Percentiles rank a stretch among this genome's conserved stretches.
phyloP scores from a whole-genome alignment of 2,329 filamentous ascomycete species.

The Cephalotrichum gorgonifer region DNA sequence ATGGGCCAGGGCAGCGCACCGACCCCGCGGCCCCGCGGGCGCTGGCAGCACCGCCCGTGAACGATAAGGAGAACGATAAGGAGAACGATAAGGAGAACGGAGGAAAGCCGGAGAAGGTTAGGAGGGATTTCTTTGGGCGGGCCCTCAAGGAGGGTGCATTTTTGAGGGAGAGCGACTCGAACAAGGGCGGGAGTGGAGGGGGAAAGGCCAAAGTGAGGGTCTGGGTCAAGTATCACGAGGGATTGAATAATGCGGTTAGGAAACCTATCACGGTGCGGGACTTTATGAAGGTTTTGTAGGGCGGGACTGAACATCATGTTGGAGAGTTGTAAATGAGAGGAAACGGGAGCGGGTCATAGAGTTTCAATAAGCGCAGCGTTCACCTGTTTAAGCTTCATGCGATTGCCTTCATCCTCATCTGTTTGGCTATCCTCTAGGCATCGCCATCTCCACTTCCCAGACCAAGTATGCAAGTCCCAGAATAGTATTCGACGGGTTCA shows the following conservation, averaged over 20 bases:
- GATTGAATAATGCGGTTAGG: conserved; percentile 82
- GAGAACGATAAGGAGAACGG: conserved; percentile 20
- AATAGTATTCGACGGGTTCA: too few species aligned
- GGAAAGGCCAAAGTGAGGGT: conserved; percentile 46
- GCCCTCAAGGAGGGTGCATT: conserved; percentile 39
- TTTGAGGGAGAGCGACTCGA: conserved; percentile 29
- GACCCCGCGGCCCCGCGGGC: conserved; percentile 6
- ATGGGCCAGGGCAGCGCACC: conserved; percentile 15
- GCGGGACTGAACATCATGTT: too few species aligned
- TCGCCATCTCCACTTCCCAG: too few species aligned
- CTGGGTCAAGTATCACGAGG: conserved; percentile 86
- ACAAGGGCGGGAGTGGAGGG: conserved; percentile 19
- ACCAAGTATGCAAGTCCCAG: too few species aligned
- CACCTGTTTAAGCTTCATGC: too few species aligned
- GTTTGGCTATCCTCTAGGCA: too few species aligned
- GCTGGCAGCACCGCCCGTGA: conserved; percentile 19
- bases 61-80: conserved; percentile 27
- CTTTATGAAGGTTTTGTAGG: conserved; percentile 27
- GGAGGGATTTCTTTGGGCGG: conserved; percentile 80
- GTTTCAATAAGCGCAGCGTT: too few species aligned
- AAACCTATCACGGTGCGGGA: conserved; percentile 78
- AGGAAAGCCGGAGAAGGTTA: conserved; percentile 33
- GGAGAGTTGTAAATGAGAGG: too few species aligned
- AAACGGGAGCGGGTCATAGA: too few species aligned
- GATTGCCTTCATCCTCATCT: too few species aligned